A percentile compares a stretch with the other conserved stretches of the same genome.
Evolutionary conservation across 768 basidiomycete genomes (phyloP).

Genomic region (Naganishia friedmannii): DNA sequence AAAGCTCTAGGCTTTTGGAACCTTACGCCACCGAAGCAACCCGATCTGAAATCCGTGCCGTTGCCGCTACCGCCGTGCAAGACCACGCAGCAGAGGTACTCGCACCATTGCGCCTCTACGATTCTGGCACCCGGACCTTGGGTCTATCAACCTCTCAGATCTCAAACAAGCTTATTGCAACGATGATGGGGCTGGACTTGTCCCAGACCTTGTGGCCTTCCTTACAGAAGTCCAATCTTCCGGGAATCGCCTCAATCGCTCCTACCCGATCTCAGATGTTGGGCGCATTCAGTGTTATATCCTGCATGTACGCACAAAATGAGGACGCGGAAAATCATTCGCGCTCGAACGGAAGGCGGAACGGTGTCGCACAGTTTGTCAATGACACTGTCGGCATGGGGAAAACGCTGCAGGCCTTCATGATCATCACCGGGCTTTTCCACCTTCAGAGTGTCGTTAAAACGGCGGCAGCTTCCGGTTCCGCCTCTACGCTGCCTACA

Average conservation of each 20-base stretch:
- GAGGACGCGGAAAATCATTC: background rate
- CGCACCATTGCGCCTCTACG: background rate
- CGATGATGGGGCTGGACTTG: background rate
- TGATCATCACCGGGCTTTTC: background rate
- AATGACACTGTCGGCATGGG: slow-evolving; percentile 1
- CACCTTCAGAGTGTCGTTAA: background rate
- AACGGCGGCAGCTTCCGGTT: background rate
- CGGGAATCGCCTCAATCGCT: background rate
- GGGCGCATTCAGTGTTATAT: background rate
- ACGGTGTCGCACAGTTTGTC: background rate
- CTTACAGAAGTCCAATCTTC: background rate
- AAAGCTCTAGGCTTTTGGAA: background rate
- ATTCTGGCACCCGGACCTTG: background rate
- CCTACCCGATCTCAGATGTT: background rate
- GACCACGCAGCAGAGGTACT: background rate
- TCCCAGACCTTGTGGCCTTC: background rate
- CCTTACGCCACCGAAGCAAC: background rate
- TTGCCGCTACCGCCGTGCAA: background rate
- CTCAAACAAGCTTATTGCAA: background rate
- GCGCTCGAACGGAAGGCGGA: background rate
- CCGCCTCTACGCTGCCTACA: no score
- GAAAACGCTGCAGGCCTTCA: slow-evolving; percentile 1
- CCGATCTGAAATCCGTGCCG: no score
- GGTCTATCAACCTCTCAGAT: background rate
- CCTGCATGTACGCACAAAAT: background rate